Conservation (phyloP, 805 yeast genomes). For the Lipomyces orientalis region DNA sequence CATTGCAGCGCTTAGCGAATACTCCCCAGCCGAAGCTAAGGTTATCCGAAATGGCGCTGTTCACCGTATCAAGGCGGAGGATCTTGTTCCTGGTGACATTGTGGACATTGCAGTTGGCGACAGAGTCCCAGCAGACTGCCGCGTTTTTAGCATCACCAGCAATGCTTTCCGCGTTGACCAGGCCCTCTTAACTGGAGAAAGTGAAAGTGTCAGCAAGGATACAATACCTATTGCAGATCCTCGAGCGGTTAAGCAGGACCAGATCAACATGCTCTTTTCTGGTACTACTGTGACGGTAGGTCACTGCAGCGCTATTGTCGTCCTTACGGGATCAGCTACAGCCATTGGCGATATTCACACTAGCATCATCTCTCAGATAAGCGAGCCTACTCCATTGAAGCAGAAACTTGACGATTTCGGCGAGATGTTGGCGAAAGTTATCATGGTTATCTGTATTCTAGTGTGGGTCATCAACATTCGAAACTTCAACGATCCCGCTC, state of each 20-base stretch:
- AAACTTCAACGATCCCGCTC: constrained; percentile 52
- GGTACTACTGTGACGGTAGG: constrained; percentile 53
- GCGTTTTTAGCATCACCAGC: constrained; percentile 45
- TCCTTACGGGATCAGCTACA: constrained; percentile 50
- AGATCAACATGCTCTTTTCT: constrained; percentile 42
- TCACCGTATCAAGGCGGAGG: constrained; percentile 50
- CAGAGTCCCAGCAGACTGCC: constrained; percentile 53
- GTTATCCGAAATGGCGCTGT: constrained; percentile 52
- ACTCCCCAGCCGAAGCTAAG: constrained; percentile 55
- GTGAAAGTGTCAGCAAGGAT: constrained; percentile 50
- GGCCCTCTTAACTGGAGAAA: constrained; percentile 49
- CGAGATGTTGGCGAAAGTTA: constrained; percentile 51
- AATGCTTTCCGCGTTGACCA: constrained; percentile 53
- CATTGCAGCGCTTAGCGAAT: constrained; percentile 55
- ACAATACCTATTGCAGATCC: constrained; percentile 40
- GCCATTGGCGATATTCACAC: constrained; percentile 52
- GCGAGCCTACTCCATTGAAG: constrained; percentile 49
- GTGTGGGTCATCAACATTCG: constrained; percentile 54
- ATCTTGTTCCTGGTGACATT: constrained; percentile 54
- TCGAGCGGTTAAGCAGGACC: constrained; percentile 49
- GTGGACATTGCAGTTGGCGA: constrained; percentile 52
- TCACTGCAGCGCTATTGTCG: constrained; percentile 51
- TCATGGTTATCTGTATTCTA: constrained; percentile 54
- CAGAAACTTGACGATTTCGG: constrained; percentile 50
- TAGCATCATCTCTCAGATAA: constrained; percentile 48